phyloP scores from a whole-genome alignment of 306 rosid species.

The Ceratonia siliqua region DNA sequence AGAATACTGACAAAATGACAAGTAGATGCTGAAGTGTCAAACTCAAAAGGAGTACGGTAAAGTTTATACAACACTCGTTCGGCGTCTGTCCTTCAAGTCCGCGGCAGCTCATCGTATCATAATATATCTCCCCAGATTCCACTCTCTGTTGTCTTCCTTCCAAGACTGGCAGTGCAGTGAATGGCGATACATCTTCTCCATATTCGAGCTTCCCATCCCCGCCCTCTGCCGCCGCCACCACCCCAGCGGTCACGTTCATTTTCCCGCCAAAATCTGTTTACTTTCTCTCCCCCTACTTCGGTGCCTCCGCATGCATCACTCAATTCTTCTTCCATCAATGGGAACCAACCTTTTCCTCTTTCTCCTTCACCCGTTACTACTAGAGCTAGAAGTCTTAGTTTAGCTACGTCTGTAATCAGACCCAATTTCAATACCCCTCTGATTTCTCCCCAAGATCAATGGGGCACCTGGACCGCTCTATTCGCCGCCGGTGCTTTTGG shows the following conservation, averaged over 20 bases:
- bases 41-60: too few relatives aligned
- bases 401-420: neutral
- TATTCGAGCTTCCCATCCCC: neutral
- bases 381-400: neutral
- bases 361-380: constrained; percentile 1
- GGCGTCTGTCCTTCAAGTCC: too few relatives aligned
- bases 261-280: constrained; percentile 33
- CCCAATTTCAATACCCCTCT: constrained; percentile 53
- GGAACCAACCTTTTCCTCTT: constrained; percentile 7
- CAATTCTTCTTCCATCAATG: neutral
- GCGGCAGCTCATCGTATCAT: too few relatives aligned
- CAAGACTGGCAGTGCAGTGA: neutral
- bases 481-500: constrained; percentile 71
- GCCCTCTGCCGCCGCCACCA: neutral
- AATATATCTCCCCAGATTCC: too few relatives aligned
- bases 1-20: too few relatives aligned
- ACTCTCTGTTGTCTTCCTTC: neutral
- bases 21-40: too few relatives aligned
- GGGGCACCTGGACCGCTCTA: constrained; percentile 77
- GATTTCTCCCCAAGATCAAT: constrained; percentile 63
- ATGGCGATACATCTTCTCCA: constrained; percentile 31
- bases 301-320: neutral
- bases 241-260: constrained; percentile 10
- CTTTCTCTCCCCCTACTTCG: neutral
- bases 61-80: too few relatives aligned